Conservation (phyloP, 768 basidiomycete genomes). For the Amanita fuliginea region DNA sequence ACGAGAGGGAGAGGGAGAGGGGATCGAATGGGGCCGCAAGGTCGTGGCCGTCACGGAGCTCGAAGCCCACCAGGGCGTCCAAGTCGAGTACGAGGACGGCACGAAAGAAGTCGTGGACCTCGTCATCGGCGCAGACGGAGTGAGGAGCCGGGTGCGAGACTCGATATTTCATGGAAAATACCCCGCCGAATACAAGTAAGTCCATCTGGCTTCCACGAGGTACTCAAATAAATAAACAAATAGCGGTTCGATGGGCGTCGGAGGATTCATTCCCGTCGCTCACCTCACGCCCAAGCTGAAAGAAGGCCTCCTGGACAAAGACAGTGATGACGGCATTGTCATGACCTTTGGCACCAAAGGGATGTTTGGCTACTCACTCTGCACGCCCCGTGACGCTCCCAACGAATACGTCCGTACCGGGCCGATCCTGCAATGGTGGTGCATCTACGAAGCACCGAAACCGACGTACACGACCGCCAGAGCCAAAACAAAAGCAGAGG, state of each 20-base stretch:
- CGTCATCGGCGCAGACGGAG: slow-evolving; percentile 3
- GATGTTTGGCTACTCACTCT: slow-evolving; percentile 26
- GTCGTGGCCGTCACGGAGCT: slow-evolving; percentile 1
- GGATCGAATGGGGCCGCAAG: slow-evolving; percentile 1
- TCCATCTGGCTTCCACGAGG: background rate
- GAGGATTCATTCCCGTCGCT: slow-evolving; percentile 24
- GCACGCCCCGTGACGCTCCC: slow-evolving; percentile 9
- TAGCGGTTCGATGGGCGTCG: slow-evolving; percentile 25
- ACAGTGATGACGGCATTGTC: slow-evolving; percentile 16
- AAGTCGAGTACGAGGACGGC: slow-evolving; percentile 3
- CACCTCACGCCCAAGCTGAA: slow-evolving; percentile 17
- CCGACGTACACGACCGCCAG: slow-evolving; percentile 4
- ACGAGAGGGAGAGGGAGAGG: background rate
- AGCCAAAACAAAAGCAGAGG: slow-evolving; percentile 11
- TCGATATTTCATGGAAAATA: slow-evolving; percentile 4
- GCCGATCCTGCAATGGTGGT: slow-evolving; percentile 28
- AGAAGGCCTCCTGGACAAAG: slow-evolving; percentile 12
- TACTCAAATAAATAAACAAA: no score
- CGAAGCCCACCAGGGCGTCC: background rate
- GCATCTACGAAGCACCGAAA: slow-evolving; percentile 22
- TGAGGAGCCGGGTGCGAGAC: slow-evolving; percentile 3
- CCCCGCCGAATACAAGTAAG: slow-evolving; percentile 12
- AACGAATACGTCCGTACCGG: background rate
- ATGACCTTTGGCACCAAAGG: slow-evolving; percentile 29
- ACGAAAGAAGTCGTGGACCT: slow-evolving; percentile 1